Percentiles rank a stretch among this genome's conserved stretches.
These are phyloP conservation scores for Euphrasia arctica DNA, from an alignment of 305 asterid species.

Conservation along the genomic window DNA sequence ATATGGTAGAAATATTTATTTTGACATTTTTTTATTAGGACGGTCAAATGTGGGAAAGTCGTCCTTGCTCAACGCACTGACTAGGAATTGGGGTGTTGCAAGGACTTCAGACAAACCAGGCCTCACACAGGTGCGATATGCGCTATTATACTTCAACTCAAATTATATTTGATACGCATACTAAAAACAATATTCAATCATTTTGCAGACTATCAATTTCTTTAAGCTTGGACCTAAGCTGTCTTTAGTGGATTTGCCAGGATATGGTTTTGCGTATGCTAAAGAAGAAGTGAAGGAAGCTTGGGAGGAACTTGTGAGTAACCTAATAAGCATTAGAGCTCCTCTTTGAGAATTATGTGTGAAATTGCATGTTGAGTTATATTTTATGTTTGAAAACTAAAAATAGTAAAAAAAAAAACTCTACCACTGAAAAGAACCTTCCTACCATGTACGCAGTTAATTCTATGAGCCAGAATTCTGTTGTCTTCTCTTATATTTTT, in stretches of 20 bases:
- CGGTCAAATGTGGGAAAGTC: slow-evolving; percentile 98
- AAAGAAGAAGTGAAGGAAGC: slow-evolving; percentile 95
- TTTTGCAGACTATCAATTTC: slow-evolving; percentile 77
- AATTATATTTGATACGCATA: slow-evolving; percentile 21
- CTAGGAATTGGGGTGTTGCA: slow-evolving; percentile 97
- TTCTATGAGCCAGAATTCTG: slow-evolving; percentile 2
- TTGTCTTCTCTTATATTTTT: slow-evolving; percentile 1
- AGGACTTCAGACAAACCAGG: slow-evolving; percentile 99
- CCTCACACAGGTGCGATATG: slow-evolving; percentile 77
- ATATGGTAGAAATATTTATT: slow-evolving; percentile 13
- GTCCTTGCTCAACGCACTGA: slow-evolving; percentile 80
- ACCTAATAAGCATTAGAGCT: slow-evolving; percentile 26
- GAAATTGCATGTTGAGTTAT: neutral
- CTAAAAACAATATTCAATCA: slow-evolving; percentile 26
- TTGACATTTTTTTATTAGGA: slow-evolving; percentile 43
- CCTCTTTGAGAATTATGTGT: slow-evolving; percentile 13
- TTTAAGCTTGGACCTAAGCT: slow-evolving; percentile 83
- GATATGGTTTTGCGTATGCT: slow-evolving; percentile 98
- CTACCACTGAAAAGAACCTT: slow-evolving; percentile 6
- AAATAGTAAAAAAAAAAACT: neutral
- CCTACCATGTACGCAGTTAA: neutral
- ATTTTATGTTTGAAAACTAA: slow-evolving; percentile 13
- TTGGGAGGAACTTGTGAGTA: slow-evolving; percentile 98
- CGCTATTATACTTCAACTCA: slow-evolving; percentile 24
- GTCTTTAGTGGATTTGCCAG: slow-evolving; percentile 93